A percentile compares a stretch with the other conserved stretches of the same genome.
Evolutionary conservation across 495 filamentous ascomycete species (phyloP).

Genomic region (Aspergillus mulundensis): DNA sequence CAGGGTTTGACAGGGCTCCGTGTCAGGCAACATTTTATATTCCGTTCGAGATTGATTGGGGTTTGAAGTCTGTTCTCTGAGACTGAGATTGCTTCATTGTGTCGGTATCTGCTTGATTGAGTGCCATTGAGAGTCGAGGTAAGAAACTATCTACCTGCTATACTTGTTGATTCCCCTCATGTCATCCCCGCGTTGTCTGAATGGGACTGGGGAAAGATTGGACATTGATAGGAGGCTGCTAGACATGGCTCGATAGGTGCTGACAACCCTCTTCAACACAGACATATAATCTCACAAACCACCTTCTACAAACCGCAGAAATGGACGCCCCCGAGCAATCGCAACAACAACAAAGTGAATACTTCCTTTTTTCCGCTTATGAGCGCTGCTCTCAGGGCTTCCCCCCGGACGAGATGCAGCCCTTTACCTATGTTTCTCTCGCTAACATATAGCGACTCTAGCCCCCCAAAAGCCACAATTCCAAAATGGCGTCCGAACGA

Average conservation of each 20-base stretch:
- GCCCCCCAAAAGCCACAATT: constrained; percentile 35
- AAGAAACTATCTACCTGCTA: background rate
- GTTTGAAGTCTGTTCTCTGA: background rate
- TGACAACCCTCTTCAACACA: background rate
- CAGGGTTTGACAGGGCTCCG: constrained; percentile 4
- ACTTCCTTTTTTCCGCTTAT: background rate
- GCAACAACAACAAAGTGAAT: constrained; percentile 40
- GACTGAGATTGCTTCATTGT: background rate
- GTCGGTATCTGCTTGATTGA: background rate
- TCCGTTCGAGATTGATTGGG: background rate
- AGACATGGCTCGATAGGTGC: background rate
- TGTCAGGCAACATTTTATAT: background rate
- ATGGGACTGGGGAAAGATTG: background rate
- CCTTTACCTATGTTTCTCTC: too few species aligned
- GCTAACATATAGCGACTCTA: too few species aligned
- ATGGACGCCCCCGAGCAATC: constrained; percentile 34
- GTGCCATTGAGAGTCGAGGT: constrained; percentile 1
- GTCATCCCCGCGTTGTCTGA: background rate
- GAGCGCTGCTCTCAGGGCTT: background rate
- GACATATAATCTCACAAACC: background rate
- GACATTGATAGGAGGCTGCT: background rate
- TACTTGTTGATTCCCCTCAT: background rate
- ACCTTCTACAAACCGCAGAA: constrained; percentile 5
- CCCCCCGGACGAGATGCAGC: background rate
- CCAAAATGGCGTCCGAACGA: constrained; percentile 38